Base-by-base conservation (phyloP, 805 yeast species). In the Kluyveromyces wickerhamii region DNA sequence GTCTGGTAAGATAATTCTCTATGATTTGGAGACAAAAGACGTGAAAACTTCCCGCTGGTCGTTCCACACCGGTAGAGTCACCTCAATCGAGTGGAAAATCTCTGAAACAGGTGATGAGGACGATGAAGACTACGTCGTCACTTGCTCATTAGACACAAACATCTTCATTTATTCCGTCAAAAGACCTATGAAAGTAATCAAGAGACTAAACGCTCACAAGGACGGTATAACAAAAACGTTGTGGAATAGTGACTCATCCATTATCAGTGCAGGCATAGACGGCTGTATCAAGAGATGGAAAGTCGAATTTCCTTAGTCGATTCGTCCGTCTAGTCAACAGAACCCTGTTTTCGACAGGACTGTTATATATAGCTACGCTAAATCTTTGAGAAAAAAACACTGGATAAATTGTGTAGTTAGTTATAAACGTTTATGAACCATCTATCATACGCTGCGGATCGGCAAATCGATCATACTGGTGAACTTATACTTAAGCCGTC, bases 31-130 rank as follows among this genome's bases (percentile, higher is more conserved):
- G 2, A 77, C 75, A 25, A 71, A 65, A 33, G 45, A 69, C 3
- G 62, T 84, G 6, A 69, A 77, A 23, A 86, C 97, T 2, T 75
- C 94, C 0, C 74, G 96, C 54, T 92, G 99, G 99, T 79, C 94
- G 0, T 89, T 85, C 76, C 96, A 92, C 56, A 83, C 88, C 2
- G 79, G 95, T 37, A 77, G 72, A 36, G 80, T 92, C 42, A 76
- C 74, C 39, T 71, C 78, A 20, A 82, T 92, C 31, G 59, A 75
- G 16, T 92, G 97, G 98, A 72, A 39, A 37, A 55, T 59, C 7
- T 15, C 22, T 7, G 30, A n/a, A 5, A 28, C 15, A 14, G 40
- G 27, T 14, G 37, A 21, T 6, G 49, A 37, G 12, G 43, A 78
- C 29, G 87, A 81, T 46, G 79, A 83, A 37, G 75, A 79, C 45